These are phyloP conservation scores for Boehmeria nivea DNA, from an alignment of 306 rosid genomes.

Conservation along the genomic window DNA sequence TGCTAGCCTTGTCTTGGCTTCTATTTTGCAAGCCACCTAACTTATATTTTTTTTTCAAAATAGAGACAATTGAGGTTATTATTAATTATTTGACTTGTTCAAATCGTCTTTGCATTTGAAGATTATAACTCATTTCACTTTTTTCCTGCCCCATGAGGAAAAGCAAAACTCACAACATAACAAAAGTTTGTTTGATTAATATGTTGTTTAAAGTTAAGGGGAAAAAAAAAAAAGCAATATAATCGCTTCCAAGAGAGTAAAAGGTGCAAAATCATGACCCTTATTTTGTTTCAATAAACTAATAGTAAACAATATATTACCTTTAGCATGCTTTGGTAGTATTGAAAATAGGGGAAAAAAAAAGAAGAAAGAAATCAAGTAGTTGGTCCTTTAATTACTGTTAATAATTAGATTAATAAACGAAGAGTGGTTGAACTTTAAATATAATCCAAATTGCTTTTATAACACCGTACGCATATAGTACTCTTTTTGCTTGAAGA, in stretches of 20 bases:
- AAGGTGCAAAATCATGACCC: not conserved
- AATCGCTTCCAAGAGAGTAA: slow-evolving; percentile 1
- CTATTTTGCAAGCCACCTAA: slow-evolving; percentile 2
- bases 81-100: too few relatives aligned
- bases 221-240: not conserved
- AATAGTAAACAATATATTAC: not conserved
- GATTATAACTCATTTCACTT: too few relatives aligned
- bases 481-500: not conserved
- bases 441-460: too few relatives aligned
- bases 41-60: too few relatives aligned
- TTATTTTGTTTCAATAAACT: not conserved
- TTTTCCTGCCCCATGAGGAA: too few relatives aligned
- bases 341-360: not conserved
- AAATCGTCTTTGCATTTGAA: too few relatives aligned
- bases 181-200: too few relatives aligned
- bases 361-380: too few relatives aligned
- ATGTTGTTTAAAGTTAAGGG: too few relatives aligned
- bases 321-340: not conserved
- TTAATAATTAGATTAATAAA: not conserved
- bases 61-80: too few relatives aligned
- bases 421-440: not conserved
- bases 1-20: not conserved
- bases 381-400: not conserved
- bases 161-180: too few relatives aligned
- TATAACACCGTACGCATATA: not conserved